Percentiles rank a stretch among this genome's conserved stretches.
Evolutionary conservation across 2,329 filamentous ascomycete species (phyloP).

Genomic region (Clarireedia monteithiana): DNA sequence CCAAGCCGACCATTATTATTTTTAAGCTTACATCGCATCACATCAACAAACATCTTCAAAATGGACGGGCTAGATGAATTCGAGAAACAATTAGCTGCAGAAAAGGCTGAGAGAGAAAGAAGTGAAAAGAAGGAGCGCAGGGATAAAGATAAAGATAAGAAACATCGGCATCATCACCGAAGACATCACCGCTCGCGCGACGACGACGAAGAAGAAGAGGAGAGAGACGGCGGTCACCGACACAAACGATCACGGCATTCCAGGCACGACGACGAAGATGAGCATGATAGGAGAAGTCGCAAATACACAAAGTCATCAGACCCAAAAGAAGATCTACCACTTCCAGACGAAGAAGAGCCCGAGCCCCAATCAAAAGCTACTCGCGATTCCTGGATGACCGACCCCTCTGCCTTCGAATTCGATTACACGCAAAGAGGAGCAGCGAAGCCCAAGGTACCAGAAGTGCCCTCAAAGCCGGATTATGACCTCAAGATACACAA

Average conservation of each 20-base stretch:
- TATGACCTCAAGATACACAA: constrained; percentile 49
- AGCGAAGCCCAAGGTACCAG: constrained; percentile 43
- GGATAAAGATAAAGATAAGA: constrained; percentile 32
- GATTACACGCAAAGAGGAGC: constrained; percentile 66
- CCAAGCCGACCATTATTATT: background rate
- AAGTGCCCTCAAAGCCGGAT: constrained; percentile 24
- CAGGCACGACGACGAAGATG: constrained; percentile 30
- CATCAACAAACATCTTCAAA: constrained; percentile 1
- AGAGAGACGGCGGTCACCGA: constrained; percentile 41
- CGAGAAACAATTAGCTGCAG: constrained; percentile 65
- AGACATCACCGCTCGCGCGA: constrained; percentile 28
- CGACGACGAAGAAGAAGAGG: constrained; percentile 17
- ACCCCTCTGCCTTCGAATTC: constrained; percentile 70
- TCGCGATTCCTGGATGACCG: constrained; percentile 93
- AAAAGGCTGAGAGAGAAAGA: constrained; percentile 46
- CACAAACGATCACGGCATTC: constrained; percentile 52
- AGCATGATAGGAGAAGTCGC: constrained; percentile 22
- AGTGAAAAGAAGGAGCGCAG: constrained; percentile 39
- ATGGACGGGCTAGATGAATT: constrained; percentile 63
- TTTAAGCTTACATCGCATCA: constrained; percentile 3
- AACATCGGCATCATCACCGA: constrained; percentile 29
- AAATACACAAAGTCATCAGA: constrained; percentile 38
- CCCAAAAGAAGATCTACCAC: constrained; percentile 42
- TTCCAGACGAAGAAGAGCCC: constrained; percentile 43
- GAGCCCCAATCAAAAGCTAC: constrained; percentile 30